Percentiles rank a stretch among this genome's conserved stretches.
phyloP scores from a whole-genome alignment of 805 yeast species.

The Metschnikowia cubensis region DNA sequence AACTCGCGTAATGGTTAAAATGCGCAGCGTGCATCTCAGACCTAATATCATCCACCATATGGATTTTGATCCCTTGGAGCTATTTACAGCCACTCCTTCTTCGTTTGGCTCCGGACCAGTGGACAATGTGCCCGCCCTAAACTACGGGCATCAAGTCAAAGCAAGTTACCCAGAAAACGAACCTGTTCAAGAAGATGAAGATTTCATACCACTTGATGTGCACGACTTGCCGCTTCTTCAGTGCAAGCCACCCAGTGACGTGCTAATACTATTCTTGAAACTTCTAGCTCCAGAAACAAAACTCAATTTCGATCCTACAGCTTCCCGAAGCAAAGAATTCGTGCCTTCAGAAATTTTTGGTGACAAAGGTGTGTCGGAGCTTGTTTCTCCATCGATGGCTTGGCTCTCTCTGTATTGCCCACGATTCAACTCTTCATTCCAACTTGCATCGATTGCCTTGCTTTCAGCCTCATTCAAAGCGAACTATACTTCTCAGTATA shows the following conservation, averaged over 20 bases:
- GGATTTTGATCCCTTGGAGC: constrained; percentile 42
- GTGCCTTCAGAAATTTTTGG: constrained; percentile 23
- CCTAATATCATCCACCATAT: constrained; percentile 11
- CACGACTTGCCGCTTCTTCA: constrained; percentile 58
- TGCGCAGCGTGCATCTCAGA: not conserved
- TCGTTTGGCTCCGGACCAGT: not conserved
- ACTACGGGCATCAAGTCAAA: not conserved
- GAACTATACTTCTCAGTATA: constrained; percentile 33
- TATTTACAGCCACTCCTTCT: constrained; percentile 29
- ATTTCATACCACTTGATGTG: constrained; percentile 39
- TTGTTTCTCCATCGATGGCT: constrained; percentile 24
- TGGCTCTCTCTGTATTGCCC: constrained; percentile 46
- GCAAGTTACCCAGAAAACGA: not conserved
- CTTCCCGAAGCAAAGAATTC: constrained; percentile 6
- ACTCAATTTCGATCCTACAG: constrained; percentile 43
- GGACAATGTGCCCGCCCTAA: not conserved
- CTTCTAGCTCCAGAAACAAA: constrained; percentile 48
- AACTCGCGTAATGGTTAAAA: not conserved
- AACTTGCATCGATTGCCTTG: constrained; percentile 24
- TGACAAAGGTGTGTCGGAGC: constrained; percentile 28
- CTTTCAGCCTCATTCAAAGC: constrained; percentile 26
- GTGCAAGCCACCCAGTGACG: constrained; percentile 43
- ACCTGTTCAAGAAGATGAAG: not conserved
- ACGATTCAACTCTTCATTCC: constrained; percentile 21
- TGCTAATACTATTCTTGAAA: constrained; percentile 42